phyloP scores from a whole-genome alignment of 768 basidiomycete species.

The Lyophyllum atratum region DNA sequence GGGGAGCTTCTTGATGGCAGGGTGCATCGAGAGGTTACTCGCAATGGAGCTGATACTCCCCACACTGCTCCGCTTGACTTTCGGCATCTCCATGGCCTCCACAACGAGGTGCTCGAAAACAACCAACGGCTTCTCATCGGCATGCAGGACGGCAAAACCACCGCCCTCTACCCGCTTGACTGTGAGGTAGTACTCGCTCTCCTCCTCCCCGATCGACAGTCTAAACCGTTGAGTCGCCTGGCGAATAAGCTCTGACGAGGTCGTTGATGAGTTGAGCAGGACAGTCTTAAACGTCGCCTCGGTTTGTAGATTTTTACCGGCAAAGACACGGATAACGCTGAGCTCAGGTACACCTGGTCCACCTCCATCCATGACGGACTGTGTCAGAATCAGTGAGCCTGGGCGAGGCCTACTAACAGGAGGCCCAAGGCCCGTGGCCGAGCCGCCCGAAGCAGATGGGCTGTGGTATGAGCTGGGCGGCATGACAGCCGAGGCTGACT shows the following conservation, averaged over 20 bases:
- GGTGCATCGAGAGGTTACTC: slow-evolving; percentile 91
- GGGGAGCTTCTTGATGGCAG: slow-evolving; percentile 89
- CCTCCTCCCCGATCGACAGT: slow-evolving; percentile 61
- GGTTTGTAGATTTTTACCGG: slow-evolving; percentile 85
- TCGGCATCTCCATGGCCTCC: slow-evolving; percentile 77
- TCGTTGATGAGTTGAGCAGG: slow-evolving; percentile 84
- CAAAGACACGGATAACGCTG: slow-evolving; percentile 95
- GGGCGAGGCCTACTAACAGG: slow-evolving; percentile 64
- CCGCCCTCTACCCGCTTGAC: slow-evolving; percentile 93
- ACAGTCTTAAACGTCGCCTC: slow-evolving; percentile 99
- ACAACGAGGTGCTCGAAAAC: slow-evolving; percentile 88
- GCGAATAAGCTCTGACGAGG: slow-evolving; percentile 78
- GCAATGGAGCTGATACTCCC: slow-evolving; percentile 93
- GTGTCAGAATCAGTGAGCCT: slow-evolving; percentile 74
- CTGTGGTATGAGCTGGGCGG: slow-evolving; percentile 38
- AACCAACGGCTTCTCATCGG: slow-evolving; percentile 79
- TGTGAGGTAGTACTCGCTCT: slow-evolving; percentile 81
- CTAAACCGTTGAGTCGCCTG: slow-evolving; percentile 97
- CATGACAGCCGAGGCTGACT: slow-evolving; percentile 72
- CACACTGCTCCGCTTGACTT: slow-evolving; percentile 90
- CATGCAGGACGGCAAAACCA: slow-evolving; percentile 70
- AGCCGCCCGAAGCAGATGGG: slow-evolving; percentile 16
- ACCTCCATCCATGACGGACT: slow-evolving; percentile 59
- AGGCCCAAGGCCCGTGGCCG: slow-evolving; percentile 51
- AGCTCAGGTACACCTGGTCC: slow-evolving; percentile 74